A percentile compares a stretch with the other conserved stretches of the same genome.
Evolutionary conservation across 192 early-diverging fungal species (phyloP).

Genomic region (Backusella macrospora): DNA sequence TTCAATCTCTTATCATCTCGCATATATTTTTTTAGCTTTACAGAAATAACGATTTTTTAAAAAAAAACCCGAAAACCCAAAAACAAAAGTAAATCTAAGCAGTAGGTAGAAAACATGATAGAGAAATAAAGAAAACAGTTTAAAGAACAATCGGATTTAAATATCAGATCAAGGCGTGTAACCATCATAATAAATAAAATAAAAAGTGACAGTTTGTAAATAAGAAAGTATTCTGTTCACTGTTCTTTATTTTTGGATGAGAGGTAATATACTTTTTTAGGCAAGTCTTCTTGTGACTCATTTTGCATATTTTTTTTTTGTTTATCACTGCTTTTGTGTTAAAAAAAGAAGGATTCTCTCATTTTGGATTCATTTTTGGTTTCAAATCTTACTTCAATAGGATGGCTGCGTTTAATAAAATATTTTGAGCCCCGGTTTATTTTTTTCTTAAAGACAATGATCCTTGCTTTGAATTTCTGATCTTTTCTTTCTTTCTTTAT

Average conservation of each 20-base stretch:
- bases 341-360: too few species aligned
- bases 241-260: neutral
- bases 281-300: neutral
- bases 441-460: conserved; percentile 2
- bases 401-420: neutral
- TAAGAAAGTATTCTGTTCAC: too few species aligned
- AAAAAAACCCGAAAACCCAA: too few species aligned
- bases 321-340: neutral
- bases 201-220: neutral
- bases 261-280: neutral
- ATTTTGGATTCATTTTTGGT: neutral
- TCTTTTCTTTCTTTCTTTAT: neutral
- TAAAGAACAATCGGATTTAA: too few species aligned
- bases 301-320: neutral
- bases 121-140: too few species aligned
- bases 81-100: neutral
- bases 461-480: conserved; percentile 4
- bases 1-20: neutral
- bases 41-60: neutral
- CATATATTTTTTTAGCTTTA: neutral
- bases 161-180: too few species aligned
- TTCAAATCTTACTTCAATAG: neutral
- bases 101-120: too few species aligned
- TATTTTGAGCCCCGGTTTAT: neutral
- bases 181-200: too few species aligned